These are phyloP conservation scores for Pseudogymnoascus sp. DNA, from an alignment of 2,329 filamentous ascomycete genomes.

Conservation along the genomic window DNA sequence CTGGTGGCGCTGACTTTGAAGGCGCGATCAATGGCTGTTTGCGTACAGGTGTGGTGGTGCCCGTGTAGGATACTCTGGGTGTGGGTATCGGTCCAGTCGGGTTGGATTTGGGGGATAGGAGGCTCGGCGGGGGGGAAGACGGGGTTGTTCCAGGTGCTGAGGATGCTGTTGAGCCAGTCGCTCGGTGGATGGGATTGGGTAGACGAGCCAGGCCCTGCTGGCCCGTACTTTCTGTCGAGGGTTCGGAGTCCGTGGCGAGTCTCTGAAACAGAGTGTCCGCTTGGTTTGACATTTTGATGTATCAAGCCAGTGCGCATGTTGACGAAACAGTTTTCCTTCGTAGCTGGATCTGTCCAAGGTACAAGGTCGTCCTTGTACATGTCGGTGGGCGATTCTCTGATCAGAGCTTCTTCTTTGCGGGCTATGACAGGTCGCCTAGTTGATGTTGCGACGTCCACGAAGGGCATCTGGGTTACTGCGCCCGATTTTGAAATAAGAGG, in stretches of 20 bases:
- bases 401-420: slow-evolving; percentile 6
- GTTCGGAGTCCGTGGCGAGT: background rate
- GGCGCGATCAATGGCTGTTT: slow-evolving; percentile 23
- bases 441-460: slow-evolving; percentile 29
- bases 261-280: background rate
- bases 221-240: background rate
- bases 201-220: background rate
- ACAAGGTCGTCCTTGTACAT: slow-evolving; percentile 32
- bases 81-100: slow-evolving; percentile 24
- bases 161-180: slow-evolving; percentile 52
- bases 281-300: background rate
- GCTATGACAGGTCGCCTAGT: background rate
- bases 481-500: slow-evolving; percentile 36
- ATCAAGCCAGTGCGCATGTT: slow-evolving; percentile 48
- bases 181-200: slow-evolving; percentile 17
- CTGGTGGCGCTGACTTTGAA: slow-evolving; percentile 21
- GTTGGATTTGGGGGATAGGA: slow-evolving; percentile 36
- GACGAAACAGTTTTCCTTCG: slow-evolving; percentile 42
- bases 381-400: background rate
- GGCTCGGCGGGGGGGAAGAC: slow-evolving; percentile 51
- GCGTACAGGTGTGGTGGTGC: slow-evolving; percentile 22
- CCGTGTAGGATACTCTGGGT: slow-evolving; percentile 20
- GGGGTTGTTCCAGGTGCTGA: slow-evolving; percentile 66
- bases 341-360: slow-evolving; percentile 55
- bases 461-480: slow-evolving; percentile 37